Evolutionary conservation across 805 yeast species (phyloP).

Genomic region (Suhomyces prunicola): DNA sequence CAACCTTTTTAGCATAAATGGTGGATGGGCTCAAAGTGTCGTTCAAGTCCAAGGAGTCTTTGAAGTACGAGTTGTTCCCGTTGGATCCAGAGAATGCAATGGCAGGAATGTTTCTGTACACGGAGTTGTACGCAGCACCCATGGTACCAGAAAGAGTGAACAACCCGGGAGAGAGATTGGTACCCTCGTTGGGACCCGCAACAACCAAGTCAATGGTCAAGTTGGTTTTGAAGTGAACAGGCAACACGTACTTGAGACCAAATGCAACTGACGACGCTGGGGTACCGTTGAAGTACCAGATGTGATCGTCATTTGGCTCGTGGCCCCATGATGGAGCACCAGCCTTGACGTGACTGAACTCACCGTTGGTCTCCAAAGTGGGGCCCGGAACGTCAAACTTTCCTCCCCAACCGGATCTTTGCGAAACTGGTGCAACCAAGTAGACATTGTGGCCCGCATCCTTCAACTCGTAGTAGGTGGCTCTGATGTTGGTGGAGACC

Average conservation of each 20-base stretch:
- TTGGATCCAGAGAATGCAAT: constrained; percentile 53
- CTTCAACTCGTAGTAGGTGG: constrained; percentile 22
- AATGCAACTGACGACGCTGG: constrained; percentile 53
- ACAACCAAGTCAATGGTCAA: constrained; percentile 46
- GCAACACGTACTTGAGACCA: constrained; percentile 46
- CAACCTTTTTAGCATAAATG: constrained; percentile 42
- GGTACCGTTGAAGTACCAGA: constrained; percentile 56
- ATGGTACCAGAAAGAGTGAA: constrained; percentile 49
- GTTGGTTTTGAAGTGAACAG: constrained; percentile 40
- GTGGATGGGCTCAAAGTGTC: constrained; percentile 41
- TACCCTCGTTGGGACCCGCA: constrained; percentile 54
- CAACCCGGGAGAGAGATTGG: constrained; percentile 41
- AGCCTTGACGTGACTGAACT: constrained; percentile 43
- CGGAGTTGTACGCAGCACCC: constrained; percentile 48
- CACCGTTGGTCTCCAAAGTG: constrained; percentile 43
- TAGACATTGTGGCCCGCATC: constrained; percentile 49
- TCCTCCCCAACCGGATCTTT: constrained; percentile 56
- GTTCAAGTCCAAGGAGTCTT: constrained; percentile 40
- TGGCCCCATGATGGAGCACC: constrained; percentile 59
- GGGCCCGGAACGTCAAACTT: constrained; percentile 43
- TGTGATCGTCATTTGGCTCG: constrained; percentile 28
- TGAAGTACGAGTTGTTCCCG: constrained; percentile 46
- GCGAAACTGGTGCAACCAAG: constrained; percentile 51
- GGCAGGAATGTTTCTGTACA: constrained; percentile 48
- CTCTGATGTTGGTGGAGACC: constrained; percentile 21